These are phyloP conservation scores for Boletus edulis DNA, from an alignment of 768 basidiomycete species.

Conservation along the genomic window DNA sequence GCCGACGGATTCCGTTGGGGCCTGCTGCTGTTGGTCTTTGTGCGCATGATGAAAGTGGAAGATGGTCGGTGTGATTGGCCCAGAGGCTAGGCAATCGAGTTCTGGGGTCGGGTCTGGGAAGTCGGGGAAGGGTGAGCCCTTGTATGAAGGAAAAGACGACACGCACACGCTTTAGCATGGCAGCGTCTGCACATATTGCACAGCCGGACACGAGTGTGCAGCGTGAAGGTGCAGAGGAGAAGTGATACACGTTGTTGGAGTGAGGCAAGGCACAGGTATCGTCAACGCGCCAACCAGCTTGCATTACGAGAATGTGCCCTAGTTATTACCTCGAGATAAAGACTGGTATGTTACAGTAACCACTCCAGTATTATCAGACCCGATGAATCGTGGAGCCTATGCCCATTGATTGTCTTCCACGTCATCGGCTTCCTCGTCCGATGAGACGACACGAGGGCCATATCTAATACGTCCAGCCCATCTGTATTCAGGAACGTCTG, in stretches of 20 bases:
- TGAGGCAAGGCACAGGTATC: slow-evolving; percentile 14
- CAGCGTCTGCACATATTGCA: slow-evolving; percentile 10
- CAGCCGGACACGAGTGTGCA: slow-evolving; percentile 34
- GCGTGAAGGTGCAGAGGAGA: slow-evolving; percentile 18
- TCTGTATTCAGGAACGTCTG: background rate
- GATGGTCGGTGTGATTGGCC: slow-evolving; percentile 11
- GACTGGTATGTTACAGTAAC: too few species aligned
- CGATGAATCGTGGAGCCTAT: slow-evolving; percentile 5
- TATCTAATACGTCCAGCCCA: background rate
- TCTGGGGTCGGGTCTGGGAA: background rate
- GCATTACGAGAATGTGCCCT: slow-evolving; percentile 4
- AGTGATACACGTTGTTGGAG: slow-evolving; percentile 25
- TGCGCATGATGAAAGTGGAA: slow-evolving; percentile 21
- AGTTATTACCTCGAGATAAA: too few species aligned
- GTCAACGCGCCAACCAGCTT: slow-evolving; percentile 6
- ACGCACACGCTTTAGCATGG: slow-evolving; percentile 28
- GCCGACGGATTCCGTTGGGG: slow-evolving; percentile 23
- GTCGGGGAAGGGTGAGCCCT: slow-evolving; percentile 9
- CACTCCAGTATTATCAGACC: slow-evolving; percentile 23
- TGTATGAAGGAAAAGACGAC: slow-evolving; percentile 15
- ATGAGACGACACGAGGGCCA: slow-evolving; percentile 1
- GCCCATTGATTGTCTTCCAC: background rate
- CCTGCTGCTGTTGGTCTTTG: slow-evolving; percentile 24
- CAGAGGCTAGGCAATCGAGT: slow-evolving; percentile 6
- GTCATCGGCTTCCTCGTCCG: slow-evolving; percentile 18